A percentile compares a stretch with the other conserved stretches of the same genome.
Conservation (phyloP, 352 stramenopile genomes). For the Albugo candida region DNA sequence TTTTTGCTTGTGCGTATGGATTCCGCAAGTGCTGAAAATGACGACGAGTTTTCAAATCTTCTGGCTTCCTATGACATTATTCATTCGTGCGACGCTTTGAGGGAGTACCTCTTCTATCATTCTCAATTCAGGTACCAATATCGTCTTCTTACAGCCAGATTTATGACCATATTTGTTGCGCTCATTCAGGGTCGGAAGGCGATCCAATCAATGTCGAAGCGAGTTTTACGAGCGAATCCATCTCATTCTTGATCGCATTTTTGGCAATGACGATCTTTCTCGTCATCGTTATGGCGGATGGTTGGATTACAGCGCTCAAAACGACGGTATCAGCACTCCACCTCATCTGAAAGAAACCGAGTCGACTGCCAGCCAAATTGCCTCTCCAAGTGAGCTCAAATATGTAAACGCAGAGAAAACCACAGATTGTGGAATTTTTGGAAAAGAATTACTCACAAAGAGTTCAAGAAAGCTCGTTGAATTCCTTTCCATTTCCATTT, state of each 20-base stretch:
- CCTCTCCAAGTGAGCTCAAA: too few relatives aligned
- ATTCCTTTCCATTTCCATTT: too few relatives aligned
- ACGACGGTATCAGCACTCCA: too few relatives aligned
- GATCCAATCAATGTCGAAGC: slow-evolving; percentile 1
- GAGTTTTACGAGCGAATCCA: slow-evolving; percentile 78
- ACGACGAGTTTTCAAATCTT: slow-evolving; percentile 48
- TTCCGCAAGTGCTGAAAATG: slow-evolving; percentile 1
- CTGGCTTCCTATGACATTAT: slow-evolving; percentile 48
- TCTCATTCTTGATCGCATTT: slow-evolving; percentile 61
- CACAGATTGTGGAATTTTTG: too few relatives aligned
- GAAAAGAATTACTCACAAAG: too few relatives aligned
- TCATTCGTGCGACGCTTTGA: slow-evolving; percentile 30
- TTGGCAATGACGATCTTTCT: slow-evolving; percentile 47
- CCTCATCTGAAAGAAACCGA: too few relatives aligned
- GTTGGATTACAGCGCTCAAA: slow-evolving; percentile 47
- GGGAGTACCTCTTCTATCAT: slow-evolving; percentile 27
- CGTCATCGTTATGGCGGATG: slow-evolving; percentile 65
- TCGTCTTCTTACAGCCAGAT: slow-evolving; percentile 31
- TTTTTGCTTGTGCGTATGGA: too few relatives aligned
- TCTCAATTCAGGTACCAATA: slow-evolving; percentile 47
- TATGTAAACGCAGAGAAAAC: too few relatives aligned
- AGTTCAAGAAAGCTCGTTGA: too few relatives aligned
- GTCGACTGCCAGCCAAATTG: too few relatives aligned
- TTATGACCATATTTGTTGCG: slow-evolving; percentile 40
- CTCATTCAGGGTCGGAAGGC: too few relatives aligned